Percentiles rank a stretch among this genome's conserved stretches.
Evolutionary conservation across 169 alveolate species (phyloP).

Genomic region (Ichthyophthirius multifiliis): DNA sequence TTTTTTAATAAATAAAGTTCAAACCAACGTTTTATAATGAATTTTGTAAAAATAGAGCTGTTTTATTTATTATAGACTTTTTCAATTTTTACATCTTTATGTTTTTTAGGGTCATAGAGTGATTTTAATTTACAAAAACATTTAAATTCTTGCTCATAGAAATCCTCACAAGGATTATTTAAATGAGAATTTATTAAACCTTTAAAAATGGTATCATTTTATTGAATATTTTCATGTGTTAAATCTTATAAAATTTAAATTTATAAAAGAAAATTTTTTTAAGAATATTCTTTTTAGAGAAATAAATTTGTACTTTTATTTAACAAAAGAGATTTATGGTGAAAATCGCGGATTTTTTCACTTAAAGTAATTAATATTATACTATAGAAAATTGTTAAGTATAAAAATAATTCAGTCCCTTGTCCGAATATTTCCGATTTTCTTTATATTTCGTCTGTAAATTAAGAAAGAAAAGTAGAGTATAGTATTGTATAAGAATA

Average conservation of each 20-base stretch:
- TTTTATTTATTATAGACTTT: not conserved
- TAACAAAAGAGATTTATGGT: not conserved
- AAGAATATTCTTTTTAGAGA: not conserved
- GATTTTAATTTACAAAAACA: slow-evolving; percentile 33
- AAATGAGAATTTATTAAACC: not conserved
- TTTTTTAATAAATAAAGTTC: slow-evolving; percentile 8
- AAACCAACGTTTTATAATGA: slow-evolving; percentile 27
- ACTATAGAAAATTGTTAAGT: not conserved
- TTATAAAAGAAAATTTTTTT: not conserved
- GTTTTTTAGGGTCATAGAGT: slow-evolving; percentile 33
- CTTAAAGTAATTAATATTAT: not conserved
- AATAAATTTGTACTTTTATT: not conserved
- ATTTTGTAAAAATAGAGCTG: slow-evolving; percentile 24
- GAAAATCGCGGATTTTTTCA: not conserved
- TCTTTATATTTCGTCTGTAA: too few relatives aligned
- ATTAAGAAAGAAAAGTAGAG: too few relatives aligned
- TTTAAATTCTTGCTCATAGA: not conserved
- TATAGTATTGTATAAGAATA: not conserved
- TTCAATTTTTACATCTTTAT: slow-evolving; percentile 8
- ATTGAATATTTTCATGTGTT: too few relatives aligned
- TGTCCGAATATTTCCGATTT: too few relatives aligned
- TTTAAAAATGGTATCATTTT: not conserved
- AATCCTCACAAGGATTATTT: not conserved
- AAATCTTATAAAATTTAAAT: not conserved
- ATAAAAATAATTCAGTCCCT: too few relatives aligned